Conservation (phyloP, 768 basidiomycete genomes). For the Lentinula boryana region DNA sequence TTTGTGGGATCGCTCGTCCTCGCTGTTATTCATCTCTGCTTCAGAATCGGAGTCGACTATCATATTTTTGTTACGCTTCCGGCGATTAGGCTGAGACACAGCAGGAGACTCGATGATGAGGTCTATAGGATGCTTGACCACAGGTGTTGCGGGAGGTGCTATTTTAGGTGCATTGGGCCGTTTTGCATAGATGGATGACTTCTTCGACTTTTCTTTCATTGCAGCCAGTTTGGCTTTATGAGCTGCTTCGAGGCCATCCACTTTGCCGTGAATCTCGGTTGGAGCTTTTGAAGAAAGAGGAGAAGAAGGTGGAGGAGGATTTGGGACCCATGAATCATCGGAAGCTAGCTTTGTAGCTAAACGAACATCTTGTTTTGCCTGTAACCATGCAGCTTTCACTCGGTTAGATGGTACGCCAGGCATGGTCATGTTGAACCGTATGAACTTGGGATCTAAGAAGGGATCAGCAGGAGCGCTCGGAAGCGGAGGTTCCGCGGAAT, state of each 20-base stretch:
- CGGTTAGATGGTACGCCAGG: constrained; percentile 38
- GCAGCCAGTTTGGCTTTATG: constrained; percentile 59
- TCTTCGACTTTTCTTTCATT: constrained; percentile 70
- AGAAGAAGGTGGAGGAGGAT: constrained; percentile 13
- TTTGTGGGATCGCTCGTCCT: constrained; percentile 29
- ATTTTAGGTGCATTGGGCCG: constrained; percentile 43
- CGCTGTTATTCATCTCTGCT: constrained; percentile 38
- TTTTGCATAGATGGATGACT: constrained; percentile 78
- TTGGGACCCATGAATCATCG: constrained; percentile 50
- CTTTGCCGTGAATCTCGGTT: constrained; percentile 46
- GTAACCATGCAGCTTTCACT: constrained; percentile 63
- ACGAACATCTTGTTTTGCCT: constrained; percentile 54
- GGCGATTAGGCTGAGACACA: constrained; percentile 37
- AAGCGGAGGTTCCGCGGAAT: constrained; percentile 15
- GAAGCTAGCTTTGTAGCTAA: constrained; percentile 53
- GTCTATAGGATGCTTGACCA: constrained; percentile 31
- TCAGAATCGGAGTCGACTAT: constrained; percentile 69
- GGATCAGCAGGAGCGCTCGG: constrained; percentile 18
- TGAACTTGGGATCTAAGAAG: constrained; percentile 36
- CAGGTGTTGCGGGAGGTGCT: constrained; percentile 29
- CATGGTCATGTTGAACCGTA: constrained; percentile 58
- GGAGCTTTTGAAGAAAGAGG: constrained; percentile 13
- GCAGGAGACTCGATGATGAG: constrained; percentile 24
- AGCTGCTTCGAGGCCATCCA: constrained; percentile 72
- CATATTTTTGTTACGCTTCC: constrained; percentile 51